Percentiles rank a stretch among this genome's conserved stretches.
These are phyloP conservation scores for Guadua angustifolia DNA, from an alignment of 176 grass and related monocot genomes.

Conservation along the genomic window DNA sequence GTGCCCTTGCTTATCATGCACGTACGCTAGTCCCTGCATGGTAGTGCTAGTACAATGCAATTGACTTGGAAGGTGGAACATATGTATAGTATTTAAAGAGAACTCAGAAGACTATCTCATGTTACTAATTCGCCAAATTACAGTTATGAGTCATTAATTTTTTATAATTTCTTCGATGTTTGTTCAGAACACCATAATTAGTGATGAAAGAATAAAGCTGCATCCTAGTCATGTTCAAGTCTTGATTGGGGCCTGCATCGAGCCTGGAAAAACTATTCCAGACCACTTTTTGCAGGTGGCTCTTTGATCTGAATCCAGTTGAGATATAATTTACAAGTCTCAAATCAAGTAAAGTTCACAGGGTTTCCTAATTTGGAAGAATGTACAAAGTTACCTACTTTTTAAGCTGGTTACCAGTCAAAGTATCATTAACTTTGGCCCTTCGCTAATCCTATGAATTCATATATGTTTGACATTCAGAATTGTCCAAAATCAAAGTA, in stretches of 20 bases:
- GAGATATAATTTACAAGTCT: neutral
- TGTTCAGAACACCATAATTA: neutral
- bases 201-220: neutral
- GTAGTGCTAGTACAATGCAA: too few relatives aligned
- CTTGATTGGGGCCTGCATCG: neutral
- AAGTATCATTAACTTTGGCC: neutral
- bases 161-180: too few relatives aligned
- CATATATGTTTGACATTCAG: neutral
- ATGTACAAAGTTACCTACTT: slow-evolving; percentile 8
- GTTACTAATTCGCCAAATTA: too few relatives aligned
- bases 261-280: neutral
- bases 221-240: slow-evolving; percentile 9
- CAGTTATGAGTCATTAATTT: too few relatives aligned
- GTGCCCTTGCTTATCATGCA: too few relatives aligned
- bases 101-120: too few relatives aligned
- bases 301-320: neutral
- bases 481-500: neutral
- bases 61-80: too few relatives aligned
- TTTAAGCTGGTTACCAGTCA: slow-evolving; percentile 4
- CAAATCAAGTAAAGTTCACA: slow-evolving; percentile 1
- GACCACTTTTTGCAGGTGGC: neutral
- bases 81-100: too few relatives aligned
- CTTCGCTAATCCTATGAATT: neutral
- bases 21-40: too few relatives aligned
- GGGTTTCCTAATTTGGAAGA: neutral